Conservation (phyloP, 768 basidiomycete species). For the Boletus coccyginus region DNA sequence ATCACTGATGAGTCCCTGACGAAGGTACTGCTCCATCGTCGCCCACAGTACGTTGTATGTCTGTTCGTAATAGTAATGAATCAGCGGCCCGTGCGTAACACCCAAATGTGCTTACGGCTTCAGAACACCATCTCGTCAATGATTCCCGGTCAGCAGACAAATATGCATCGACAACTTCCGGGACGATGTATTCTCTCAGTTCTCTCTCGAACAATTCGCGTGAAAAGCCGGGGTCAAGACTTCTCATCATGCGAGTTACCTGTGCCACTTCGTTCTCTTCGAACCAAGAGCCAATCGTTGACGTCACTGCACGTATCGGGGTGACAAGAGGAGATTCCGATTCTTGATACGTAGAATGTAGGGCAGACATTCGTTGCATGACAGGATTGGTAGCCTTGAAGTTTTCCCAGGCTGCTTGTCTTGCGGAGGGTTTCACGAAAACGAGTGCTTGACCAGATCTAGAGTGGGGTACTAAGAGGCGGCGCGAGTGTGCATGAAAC, state of each 20-base stretch:
- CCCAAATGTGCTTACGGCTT: conserved; percentile 65
- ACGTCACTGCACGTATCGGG: conserved; percentile 77
- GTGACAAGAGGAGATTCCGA: conserved; percentile 90
- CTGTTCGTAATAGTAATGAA: conserved; percentile 36
- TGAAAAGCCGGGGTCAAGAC: conserved; percentile 84
- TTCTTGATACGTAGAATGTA: conserved; percentile 79
- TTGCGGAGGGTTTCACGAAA: conserved; percentile 76
- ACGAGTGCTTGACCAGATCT: conserved; percentile 88
- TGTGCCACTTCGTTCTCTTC: conserved; percentile 99
- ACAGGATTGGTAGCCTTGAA: conserved; percentile 81
- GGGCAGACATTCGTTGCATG: conserved; percentile 52
- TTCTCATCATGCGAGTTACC: conserved; percentile 82
- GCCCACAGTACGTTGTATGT: conserved; percentile 99
- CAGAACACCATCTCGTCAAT: conserved; percentile 88
- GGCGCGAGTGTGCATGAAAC: background rate
- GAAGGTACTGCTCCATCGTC: conserved; percentile 91
- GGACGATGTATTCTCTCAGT: conserved; percentile 93
- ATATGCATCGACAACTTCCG: conserved; percentile 97
- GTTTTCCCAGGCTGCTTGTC: conserved; percentile 76
- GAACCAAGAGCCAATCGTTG: conserved; percentile 84
- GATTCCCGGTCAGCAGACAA: conserved; percentile 85
- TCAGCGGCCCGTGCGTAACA: background rate
- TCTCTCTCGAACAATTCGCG: conserved; percentile 88
- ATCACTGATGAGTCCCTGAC: conserved; percentile 87
- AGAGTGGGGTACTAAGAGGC: background rate